Conservation (phyloP, 208 protist species). For the Wallacemonas sp. region DNA sequence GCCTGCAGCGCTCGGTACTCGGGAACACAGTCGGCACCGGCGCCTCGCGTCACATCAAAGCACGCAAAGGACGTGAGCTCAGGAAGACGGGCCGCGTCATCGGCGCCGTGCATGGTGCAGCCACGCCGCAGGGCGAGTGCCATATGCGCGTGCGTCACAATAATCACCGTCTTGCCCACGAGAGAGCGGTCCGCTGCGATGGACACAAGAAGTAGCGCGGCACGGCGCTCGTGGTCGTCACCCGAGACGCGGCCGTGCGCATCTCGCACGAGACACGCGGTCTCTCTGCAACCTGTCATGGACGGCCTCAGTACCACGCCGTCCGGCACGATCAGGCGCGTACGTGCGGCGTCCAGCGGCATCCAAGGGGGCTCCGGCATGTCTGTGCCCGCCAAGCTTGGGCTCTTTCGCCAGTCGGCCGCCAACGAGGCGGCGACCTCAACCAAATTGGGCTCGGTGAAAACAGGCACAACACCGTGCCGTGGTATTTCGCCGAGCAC, state of each 20-base stretch:
- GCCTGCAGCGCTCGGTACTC: neutral
- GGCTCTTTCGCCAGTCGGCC: constrained; percentile 13
- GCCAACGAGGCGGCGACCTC: constrained; percentile 13
- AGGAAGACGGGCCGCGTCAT: neutral
- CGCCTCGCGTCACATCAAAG: neutral
- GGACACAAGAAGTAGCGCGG: neutral
- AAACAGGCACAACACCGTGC: neutral
- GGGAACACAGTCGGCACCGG: neutral
- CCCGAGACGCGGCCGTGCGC: neutral
- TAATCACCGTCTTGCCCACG: constrained; percentile 23
- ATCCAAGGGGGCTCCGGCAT: neutral
- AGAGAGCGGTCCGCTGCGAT: too few relatives aligned
- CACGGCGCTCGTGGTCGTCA: neutral
- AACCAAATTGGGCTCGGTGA: constrained; percentile 12
- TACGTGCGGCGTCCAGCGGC: neutral
- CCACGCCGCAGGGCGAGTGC: neutral
- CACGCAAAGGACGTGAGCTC: constrained; percentile 4
- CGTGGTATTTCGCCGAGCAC: constrained; percentile 1
- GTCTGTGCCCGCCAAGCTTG: neutral
- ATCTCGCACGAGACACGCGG: neutral
- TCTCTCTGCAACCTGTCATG: neutral
- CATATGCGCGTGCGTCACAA: constrained; percentile 21
- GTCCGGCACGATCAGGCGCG: neutral
- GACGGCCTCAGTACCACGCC: neutral
- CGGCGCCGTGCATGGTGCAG: neutral